Percentiles rank a stretch among this genome's conserved stretches.
phyloP scores from a whole-genome alignment of 192 early-diverging fungal species.

The Gigaspora rosea region DNA sequence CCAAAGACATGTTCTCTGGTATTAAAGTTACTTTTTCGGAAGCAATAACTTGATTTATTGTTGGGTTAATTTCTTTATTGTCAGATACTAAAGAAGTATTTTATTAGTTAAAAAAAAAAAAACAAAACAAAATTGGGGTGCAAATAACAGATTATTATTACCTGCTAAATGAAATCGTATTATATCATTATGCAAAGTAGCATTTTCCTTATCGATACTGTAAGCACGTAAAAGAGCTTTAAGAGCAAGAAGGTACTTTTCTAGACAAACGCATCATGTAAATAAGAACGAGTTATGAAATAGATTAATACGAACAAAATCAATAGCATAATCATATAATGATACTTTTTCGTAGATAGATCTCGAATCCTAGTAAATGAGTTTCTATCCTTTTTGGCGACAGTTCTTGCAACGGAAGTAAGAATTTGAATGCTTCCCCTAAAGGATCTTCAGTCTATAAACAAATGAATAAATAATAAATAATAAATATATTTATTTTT shows the following conservation, averaged over 20 bases:
- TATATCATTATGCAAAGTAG: constrained; percentile 49
- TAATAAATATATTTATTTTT: neutral
- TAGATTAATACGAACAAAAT: neutral
- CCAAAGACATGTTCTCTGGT: constrained; percentile 2
- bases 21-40: constrained; percentile 13
- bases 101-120: neutral
- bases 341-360: constrained; percentile 67
- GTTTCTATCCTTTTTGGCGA: constrained; percentile 58
- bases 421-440: constrained; percentile 74
- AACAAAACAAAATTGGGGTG: neutral
- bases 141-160: constrained; percentile 13
- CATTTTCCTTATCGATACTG: constrained; percentile 46
- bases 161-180: constrained; percentile 49
- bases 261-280: constrained; percentile 33
- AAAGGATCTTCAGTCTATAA: constrained; percentile 67
- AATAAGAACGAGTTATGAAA: neutral
- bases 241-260: constrained; percentile 69
- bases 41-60: constrained; percentile 16
- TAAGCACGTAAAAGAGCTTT: constrained; percentile 56
- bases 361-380: constrained; percentile 63
- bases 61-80: constrained; percentile 9
- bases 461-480: constrained; percentile 33
- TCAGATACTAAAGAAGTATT: neutral
- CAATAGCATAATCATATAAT: neutral
- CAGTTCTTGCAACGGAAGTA: constrained; percentile 68